phyloP scores from a whole-genome alignment of 768 basidiomycete genomes.

The Trametes maxima region DNA sequence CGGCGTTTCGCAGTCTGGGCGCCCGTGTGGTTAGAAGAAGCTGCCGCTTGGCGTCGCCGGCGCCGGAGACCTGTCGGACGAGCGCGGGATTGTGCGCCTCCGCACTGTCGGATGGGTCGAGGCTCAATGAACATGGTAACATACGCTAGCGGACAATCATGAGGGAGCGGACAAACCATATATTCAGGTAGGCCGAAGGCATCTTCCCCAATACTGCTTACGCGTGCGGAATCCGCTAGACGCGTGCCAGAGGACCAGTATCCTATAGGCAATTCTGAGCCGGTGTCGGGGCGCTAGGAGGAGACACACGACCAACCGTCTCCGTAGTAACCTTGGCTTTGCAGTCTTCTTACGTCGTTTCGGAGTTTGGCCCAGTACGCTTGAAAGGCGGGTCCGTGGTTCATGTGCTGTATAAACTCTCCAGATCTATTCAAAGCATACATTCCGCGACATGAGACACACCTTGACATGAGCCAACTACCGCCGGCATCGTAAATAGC shows the following conservation, averaged over 20 bases:
- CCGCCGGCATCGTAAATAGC: background rate
- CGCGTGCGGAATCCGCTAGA: constrained; percentile 61
- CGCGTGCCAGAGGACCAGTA: constrained; percentile 82
- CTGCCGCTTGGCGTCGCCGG: constrained; percentile 39
- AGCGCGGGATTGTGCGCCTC: constrained; percentile 70
- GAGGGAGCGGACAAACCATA: constrained; percentile 49
- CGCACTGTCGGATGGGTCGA: constrained; percentile 52
- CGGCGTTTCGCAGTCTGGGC: constrained; percentile 66
- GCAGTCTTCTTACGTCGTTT: constrained; percentile 68
- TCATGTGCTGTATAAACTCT: constrained; percentile 60
- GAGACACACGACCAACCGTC: constrained; percentile 54
- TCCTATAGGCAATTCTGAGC: constrained; percentile 43
- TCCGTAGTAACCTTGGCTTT: constrained; percentile 77
- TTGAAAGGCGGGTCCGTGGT: constrained; percentile 79
- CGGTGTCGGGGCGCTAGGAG: background rate
- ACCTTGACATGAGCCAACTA: constrained; percentile 87
- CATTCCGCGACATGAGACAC: background rate
- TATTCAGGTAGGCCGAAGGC: constrained; percentile 73
- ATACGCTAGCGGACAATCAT: no score
- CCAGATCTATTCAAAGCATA: background rate
- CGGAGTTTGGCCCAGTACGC: constrained; percentile 68
- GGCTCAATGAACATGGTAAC: background rate
- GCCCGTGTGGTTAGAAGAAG: constrained; percentile 59
- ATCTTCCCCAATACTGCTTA: constrained; percentile 54
- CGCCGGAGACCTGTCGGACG: constrained; percentile 52